Evolutionary conservation across 1,284 basidiomycete species (phyloP), one percentile per base, ranked within the genome.

Genomic region (Cryptococcus sp.): DNA sequence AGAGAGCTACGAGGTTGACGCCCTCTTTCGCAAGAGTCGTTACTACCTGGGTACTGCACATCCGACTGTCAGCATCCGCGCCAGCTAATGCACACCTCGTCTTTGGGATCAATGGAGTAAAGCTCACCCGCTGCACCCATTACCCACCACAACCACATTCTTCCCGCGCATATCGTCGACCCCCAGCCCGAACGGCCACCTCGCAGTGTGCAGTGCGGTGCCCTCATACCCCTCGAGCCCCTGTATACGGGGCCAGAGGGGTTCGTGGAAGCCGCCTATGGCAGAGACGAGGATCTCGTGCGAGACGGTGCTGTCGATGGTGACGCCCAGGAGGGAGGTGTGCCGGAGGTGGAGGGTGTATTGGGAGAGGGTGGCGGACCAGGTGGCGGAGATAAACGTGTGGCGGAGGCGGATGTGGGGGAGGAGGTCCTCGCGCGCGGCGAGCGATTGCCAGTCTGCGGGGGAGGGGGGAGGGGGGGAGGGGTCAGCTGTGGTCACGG

Each of bases 251-350:
- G 63, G 61, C 2, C 50, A 47, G n/a, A 52, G 28, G 28, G 65
- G 65, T 13, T 50, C 55, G n/a, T 59, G 62, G 48, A 71, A 66
- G 20, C 61, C 62, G 15, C 69, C 69, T 13, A 61, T 57, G 21
- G 63, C 62, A 21, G 60, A 59, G 20, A 71, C 53, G 46, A 71
- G 51, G 36, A 68, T 50, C 15, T 57, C 46, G 44, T 33, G 28
- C 28, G 28, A 33, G 28, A 33, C 28, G 28, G 28, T 33, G 28
- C 28, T 33, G 28, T 33, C 28, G 9, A 9, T 33, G 28, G 28
- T 33, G 28, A 33, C 28, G 28, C 28, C 28, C 5, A 33, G 28
- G 28, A 33, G 28, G 28, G 28, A 33, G 28, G 28, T 33, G 28
- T 59, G 59, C 7, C 57, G 46, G 20, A 57, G 42, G 20, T 39